phyloP scores from a whole-genome alignment of 305 asterid genomes.

The Nicotiana rustica region DNA sequence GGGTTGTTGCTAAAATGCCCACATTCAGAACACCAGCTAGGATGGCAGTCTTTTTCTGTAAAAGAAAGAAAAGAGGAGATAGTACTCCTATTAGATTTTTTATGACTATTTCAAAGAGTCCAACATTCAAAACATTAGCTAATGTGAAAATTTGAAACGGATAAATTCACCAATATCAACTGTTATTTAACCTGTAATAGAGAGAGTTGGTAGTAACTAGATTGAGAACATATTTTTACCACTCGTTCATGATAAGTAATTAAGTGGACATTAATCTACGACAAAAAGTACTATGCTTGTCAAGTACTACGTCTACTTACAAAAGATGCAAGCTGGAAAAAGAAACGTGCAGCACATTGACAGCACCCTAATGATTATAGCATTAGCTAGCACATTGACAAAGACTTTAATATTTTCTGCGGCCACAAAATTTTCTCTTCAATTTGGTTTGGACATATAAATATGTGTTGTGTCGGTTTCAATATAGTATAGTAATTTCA shows the following conservation, averaged over 20 bases:
- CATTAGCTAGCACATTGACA: not conserved
- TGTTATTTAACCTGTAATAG: no score
- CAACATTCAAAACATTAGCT: no score
- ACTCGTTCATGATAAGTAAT: no score
- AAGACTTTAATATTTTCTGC: not conserved
- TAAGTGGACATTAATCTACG: no score
- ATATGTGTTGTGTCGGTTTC: not conserved
- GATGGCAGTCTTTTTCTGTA: constrained; percentile 51
- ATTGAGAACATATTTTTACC: no score
- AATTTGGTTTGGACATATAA: not conserved
- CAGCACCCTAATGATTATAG: not conserved
- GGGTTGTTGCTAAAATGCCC: constrained; percentile 50
- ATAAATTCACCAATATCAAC: no score
- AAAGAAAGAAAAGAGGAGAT: not conserved
- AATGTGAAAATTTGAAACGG: no score
- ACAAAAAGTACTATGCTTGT: not conserved
- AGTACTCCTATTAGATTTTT: no score
- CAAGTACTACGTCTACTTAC: not conserved
- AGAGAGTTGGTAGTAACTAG: no score
- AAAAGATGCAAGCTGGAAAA: not conserved
- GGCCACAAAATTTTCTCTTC: not conserved
- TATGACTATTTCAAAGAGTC: no score
- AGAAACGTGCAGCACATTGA: not conserved
- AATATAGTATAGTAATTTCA: not conserved
- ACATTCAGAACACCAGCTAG: constrained; percentile 53